Percentiles rank a stretch among this genome's conserved stretches.
Conservation (phyloP, 2,329 filamentous ascomycete genomes). For the Nannizziopsis arthrosporioides region DNA sequence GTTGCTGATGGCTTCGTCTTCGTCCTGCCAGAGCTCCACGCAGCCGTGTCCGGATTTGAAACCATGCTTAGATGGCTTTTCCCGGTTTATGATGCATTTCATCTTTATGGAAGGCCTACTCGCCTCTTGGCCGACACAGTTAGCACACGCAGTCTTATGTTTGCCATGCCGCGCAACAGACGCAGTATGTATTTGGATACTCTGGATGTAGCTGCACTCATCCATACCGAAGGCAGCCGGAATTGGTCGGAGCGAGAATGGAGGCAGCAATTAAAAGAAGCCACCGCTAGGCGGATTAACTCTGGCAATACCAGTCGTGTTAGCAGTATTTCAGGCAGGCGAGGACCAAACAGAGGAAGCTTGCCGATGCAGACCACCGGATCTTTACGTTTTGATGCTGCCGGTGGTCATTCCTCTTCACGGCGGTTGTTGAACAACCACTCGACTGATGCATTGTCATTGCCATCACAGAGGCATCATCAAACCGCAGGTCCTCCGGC, state of each 20-base stretch:
- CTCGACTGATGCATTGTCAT: slow-evolving; percentile 28
- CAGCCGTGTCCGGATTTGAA: slow-evolving; percentile 88
- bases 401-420: slow-evolving; percentile 10
- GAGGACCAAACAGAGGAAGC: slow-evolving; percentile 38
- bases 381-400: slow-evolving; percentile 25
- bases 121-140: slow-evolving; percentile 77
- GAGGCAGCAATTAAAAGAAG: slow-evolving; percentile 77
- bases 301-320: slow-evolving; percentile 47
- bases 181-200: slow-evolving; percentile 86
- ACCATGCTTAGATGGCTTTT: slow-evolving; percentile 90
- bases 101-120: slow-evolving; percentile 77
- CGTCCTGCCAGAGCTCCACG: slow-evolving; percentile 87
- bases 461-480: slow-evolving; percentile 18
- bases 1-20: slow-evolving; percentile 82
- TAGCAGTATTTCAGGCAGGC: slow-evolving; percentile 41
- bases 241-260: slow-evolving; percentile 79
- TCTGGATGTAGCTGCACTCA: slow-evolving; percentile 68
- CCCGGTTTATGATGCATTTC: slow-evolving; percentile 86
- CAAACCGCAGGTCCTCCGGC: slow-evolving; percentile 9
- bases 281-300: slow-evolving; percentile 47
- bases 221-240: slow-evolving; percentile 63
- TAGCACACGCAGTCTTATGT: slow-evolving; percentile 87
- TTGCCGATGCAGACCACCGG: slow-evolving; percentile 26
- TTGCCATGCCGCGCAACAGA: slow-evolving; percentile 83
- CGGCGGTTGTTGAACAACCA: slow-evolving; percentile 23